Base-by-base conservation (phyloP, 768 basidiomycete genomes). In the Tricholoma hemisulphureum region DNA sequence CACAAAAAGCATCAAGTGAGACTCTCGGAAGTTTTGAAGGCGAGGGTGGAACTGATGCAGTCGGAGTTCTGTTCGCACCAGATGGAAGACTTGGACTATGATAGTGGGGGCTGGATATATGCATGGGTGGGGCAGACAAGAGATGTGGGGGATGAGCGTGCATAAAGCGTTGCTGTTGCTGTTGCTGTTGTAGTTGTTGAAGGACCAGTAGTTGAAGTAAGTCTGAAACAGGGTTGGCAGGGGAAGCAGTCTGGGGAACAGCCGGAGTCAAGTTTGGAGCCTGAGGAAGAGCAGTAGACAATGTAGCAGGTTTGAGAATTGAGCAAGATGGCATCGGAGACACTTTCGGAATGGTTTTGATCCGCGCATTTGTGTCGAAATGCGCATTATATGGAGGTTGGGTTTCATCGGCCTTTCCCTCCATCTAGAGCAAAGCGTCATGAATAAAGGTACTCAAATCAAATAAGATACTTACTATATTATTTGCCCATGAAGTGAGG, bases 111-210 rank as follows among this genome's bases (percentile, higher is more conserved):
- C n/a, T 41, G n/a, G 11, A 41, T 41, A 18, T 41, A 41, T 41
- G 39, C 10, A 21, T 18, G 23, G 32, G 23, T 7, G 21, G 32
- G 37, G 16, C 37, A 35, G 51, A 18, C 14, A 28, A 24, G 23
- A 28, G 51, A 20, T 37, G 24, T 26, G 28, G 23, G 26, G 2
- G 51, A 41, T 41, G 39, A 41, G 39, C n/a, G 11, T 41, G 39
- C 39, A 41, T 20, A 41, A 41, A 41, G n/a, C 20, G 39, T 4
- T 53, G 51, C 23, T 53, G 51, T 37, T 53, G 51, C 21, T 52
- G 51, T 35, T 21, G 29, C 31, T 52, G 51, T 31, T 52, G 51
- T 35, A 52, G 29, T 23, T 52, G 51, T 37, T 53, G 51, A 32
- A 53, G 32, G 13, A 29, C 23, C 32, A 53, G 51, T 5, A 53